Evolutionary conservation across 306 rosid genomes (phyloP).

Genomic region (Comarum palustre): DNA sequence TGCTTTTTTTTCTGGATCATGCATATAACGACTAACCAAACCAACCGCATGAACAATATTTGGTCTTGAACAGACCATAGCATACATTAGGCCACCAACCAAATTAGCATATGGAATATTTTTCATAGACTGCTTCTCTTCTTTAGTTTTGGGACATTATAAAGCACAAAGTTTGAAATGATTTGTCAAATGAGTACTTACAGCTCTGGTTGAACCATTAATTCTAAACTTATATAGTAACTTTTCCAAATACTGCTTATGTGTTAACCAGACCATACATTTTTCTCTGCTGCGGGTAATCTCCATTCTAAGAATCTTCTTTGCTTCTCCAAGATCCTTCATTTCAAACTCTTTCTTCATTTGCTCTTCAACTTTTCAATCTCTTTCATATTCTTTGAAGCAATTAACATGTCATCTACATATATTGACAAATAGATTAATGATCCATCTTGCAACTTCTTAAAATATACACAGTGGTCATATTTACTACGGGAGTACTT

Average conservation of each 20-base stretch:
- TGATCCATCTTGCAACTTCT: too few relatives aligned
- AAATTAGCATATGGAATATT: not conserved
- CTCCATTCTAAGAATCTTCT: not conserved
- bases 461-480: too few relatives aligned
- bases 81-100: not conserved
- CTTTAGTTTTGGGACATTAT: not conserved
- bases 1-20: not conserved
- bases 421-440: too few relatives aligned
- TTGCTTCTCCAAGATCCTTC: too few relatives aligned
- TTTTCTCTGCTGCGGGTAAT: not conserved
- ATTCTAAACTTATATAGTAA: not conserved
- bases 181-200: not conserved
- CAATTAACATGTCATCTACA: too few relatives aligned
- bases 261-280: not conserved
- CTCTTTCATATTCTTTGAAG: too few relatives aligned
- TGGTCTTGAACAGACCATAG: not conserved
- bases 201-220: not conserved
- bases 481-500: too few relatives aligned
- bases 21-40: not conserved
- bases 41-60: not conserved
- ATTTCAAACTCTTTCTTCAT: too few relatives aligned
- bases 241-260: not conserved
- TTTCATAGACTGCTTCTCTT: not conserved
- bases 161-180: not conserved
- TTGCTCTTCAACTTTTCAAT: not conserved